A percentile compares a stretch with the other conserved stretches of the same genome.
Evolutionary conservation across 2,329 filamentous ascomycete species (phyloP).

Genomic region (Magnaporthiopsis rhizophila): DNA sequence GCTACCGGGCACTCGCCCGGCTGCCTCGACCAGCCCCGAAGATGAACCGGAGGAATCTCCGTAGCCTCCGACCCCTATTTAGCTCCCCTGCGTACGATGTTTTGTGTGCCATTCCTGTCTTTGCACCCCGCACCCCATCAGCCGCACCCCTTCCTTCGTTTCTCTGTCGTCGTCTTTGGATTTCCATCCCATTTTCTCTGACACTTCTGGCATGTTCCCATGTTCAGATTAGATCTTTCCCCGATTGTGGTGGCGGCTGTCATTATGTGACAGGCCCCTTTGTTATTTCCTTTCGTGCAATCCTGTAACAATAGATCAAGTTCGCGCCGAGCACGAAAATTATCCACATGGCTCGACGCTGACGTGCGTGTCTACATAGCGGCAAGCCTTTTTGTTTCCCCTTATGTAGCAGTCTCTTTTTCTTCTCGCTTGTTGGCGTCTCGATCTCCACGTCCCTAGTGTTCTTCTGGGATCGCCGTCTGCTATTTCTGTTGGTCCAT

Average conservation of each 20-base stretch:
- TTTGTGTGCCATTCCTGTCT: not conserved
- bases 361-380: not conserved
- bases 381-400: no score
- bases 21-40: not conserved
- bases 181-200: not conserved
- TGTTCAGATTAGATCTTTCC: not conserved
- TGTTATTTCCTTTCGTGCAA: not conserved
- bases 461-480: not conserved
- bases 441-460: no score
- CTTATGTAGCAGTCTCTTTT: not conserved
- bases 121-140: not conserved
- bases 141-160: not conserved
- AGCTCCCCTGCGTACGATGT: not conserved
- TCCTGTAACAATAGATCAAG: not conserved
- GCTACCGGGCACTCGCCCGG: not conserved
- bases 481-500: not conserved
- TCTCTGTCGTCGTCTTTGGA: not conserved
- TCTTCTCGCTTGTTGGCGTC: not conserved
- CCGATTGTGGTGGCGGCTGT: not conserved
- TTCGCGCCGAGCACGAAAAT: not conserved
- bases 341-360: not conserved
- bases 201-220: not conserved
- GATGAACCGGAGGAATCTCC: not conserved
- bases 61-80: not conserved
- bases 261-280: not conserved